phyloP scores from a whole-genome alignment of 2,329 filamentous ascomycete genomes.

The Microdochium nivale region DNA sequence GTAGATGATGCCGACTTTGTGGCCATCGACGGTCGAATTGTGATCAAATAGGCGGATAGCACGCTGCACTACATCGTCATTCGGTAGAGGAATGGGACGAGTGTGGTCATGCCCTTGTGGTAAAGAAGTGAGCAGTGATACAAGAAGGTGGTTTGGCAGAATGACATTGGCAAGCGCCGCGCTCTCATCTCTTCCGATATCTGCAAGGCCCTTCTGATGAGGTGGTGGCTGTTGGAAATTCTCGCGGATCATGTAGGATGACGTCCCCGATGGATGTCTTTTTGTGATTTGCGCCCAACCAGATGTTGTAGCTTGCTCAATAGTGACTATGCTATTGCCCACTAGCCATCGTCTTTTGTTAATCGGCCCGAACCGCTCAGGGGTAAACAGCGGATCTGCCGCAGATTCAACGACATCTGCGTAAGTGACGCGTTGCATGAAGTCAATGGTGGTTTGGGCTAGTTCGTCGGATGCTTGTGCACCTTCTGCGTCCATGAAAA shows the following conservation, averaged over 20 bases:
- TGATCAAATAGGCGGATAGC: conserved; percentile 77
- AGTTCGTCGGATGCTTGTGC: conserved; percentile 79
- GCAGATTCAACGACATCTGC: conserved; percentile 75
- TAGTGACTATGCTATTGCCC: conserved; percentile 65
- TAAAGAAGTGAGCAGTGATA: conserved; percentile 58
- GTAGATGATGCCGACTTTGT: conserved; percentile 93
- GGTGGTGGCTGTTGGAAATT: conserved; percentile 49
- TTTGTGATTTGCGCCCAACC: conserved; percentile 65
- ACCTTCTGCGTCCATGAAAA: conserved; percentile 72
- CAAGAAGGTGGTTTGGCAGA: conserved; percentile 64
- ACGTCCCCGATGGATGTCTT: conserved; percentile 61
- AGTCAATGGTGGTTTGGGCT: conserved; percentile 85
- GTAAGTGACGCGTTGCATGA: conserved; percentile 84
- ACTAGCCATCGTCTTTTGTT: conserved; percentile 62
- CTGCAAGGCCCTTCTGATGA: conserved; percentile 43
- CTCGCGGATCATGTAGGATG: conserved; percentile 50
- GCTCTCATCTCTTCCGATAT: conserved; percentile 40
- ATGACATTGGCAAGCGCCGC: conserved; percentile 48
- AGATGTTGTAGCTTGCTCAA: conserved; percentile 59
- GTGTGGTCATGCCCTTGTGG: conserved; percentile 47
- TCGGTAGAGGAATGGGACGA: conserved; percentile 68
- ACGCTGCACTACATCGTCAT: conserved; percentile 59
- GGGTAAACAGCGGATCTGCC: conserved; percentile 56
- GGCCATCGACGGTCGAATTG: conserved; percentile 83
- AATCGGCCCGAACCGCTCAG: conserved; percentile 56